Base-by-base conservation (phyloP, 768 basidiomycete genomes). In the Lactifluus hygrophoroides region DNA sequence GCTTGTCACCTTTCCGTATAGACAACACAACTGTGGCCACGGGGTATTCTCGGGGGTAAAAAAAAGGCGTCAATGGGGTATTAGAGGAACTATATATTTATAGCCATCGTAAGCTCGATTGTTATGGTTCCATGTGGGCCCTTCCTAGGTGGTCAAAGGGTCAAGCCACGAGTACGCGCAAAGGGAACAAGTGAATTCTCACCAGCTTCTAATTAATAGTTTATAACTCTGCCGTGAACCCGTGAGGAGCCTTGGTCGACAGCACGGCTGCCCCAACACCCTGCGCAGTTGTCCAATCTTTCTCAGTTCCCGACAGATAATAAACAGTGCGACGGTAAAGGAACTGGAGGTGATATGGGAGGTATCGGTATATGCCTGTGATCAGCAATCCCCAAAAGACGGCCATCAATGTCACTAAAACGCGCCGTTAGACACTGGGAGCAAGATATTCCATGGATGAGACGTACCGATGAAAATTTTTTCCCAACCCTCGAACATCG, bases 401-500 rank as follows among this genome's bases (percentile, higher is more conserved):
- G 38, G 76, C 65, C 42, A 79, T 67, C 2, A 75, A 69, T 1
- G 25, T 11, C 34, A 60, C 61, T 62, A 16, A 6, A 3, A 40
- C 28, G 8, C 37, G 10, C 5, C 11, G 21, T 45, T 16, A 51
- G 37, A n/a, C 25, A 16, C 23, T 42, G 25, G 27, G 14, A 75
- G 30, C 9, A n/a, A 38, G 17, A 21, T 40, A 11, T 27, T 11
- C 32, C 14, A 11, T 10, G 10, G 32, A 11, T 6, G n/a, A 9
- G 47, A 59, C 84, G 67, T 66, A 85, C 85, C 66, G 56, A 82
- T 74, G 37, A 85, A 67, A 46, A 79, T 65, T 65, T 83, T 82
- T 75, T 87, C 86, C 86, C 85, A 86, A 57, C 80, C 76, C 67
- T 88, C 84, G 57, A 86, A 69, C 65, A 85, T 76, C 28, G 76